phyloP scores from a whole-genome alignment of 75 land plant genomes.

The Cryptomeria japonica region DNA sequence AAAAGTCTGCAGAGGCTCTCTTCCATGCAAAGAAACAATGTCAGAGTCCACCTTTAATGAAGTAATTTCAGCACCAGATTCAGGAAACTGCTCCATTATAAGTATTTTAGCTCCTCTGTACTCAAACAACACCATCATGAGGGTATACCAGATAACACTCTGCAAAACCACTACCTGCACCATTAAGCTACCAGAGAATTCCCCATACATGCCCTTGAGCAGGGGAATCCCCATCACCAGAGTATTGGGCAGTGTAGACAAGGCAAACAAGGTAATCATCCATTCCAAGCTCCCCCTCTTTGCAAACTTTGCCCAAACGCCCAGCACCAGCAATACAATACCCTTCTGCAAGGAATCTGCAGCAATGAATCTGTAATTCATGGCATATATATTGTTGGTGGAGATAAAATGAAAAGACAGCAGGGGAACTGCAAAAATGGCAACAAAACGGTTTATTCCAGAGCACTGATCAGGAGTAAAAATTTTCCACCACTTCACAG shows the following conservation, averaged over 20 bases:
- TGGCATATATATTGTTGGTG: slow-evolving; percentile 50
- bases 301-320: slow-evolving; percentile 30
- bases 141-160: slow-evolving; percentile 81
- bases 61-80: slow-evolving; percentile 24
- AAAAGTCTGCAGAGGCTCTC: slow-evolving; percentile 76
- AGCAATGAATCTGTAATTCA: slow-evolving; percentile 57
- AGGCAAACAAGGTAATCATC: slow-evolving; percentile 55
- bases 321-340: slow-evolving; percentile 27
- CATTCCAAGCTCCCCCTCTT: slow-evolving; percentile 47
- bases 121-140: slow-evolving; percentile 38
- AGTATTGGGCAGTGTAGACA: slow-evolving; percentile 68
- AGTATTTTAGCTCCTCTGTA: slow-evolving; percentile 35
- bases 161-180: slow-evolving; percentile 87
- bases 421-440: slow-evolving; percentile 66
- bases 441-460: slow-evolving; percentile 72
- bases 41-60: slow-evolving; percentile 71
- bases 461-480: slow-evolving; percentile 59
- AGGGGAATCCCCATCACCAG: slow-evolving; percentile 75
- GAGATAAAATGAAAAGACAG: slow-evolving; percentile 73
- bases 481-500: slow-evolving; percentile 73
- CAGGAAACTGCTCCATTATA: slow-evolving; percentile 50
- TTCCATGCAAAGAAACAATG: slow-evolving; percentile 76
- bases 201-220: slow-evolving; percentile 63
- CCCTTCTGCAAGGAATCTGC: slow-evolving; percentile 59
- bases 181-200: slow-evolving; percentile 53